Conservation (phyloP, 129 eudicot species). For the Calendula officinalis region DNA sequence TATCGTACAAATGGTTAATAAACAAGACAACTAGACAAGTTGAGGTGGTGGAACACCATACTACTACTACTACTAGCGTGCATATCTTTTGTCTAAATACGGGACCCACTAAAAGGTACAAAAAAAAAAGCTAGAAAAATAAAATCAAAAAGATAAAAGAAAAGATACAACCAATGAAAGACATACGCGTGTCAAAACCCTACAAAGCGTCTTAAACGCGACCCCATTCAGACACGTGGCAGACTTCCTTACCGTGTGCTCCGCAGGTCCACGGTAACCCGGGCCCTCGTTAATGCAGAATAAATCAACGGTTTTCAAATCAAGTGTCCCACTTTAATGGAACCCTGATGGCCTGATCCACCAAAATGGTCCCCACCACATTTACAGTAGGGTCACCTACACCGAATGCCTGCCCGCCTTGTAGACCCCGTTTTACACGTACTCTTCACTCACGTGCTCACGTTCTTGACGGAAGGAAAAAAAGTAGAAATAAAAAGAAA, state of each 20-base stretch:
- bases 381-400: conserved; percentile 23
- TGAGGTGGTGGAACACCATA: conserved; percentile 8
- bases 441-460: conserved; percentile 35
- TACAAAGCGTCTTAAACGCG: conserved; percentile 13
- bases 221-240: conserved; percentile 26
- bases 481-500: not conserved
- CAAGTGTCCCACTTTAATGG: conserved; percentile 16
- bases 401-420: conserved; percentile 31
- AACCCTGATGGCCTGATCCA: conserved; percentile 16
- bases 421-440: conserved; percentile 27
- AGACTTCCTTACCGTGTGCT: conserved; percentile 12
- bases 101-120: conserved; percentile 3
- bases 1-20: conserved; percentile 2
- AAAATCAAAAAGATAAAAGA: not conserved
- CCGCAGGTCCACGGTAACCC: conserved; percentile 18
- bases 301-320: conserved; percentile 23
- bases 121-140: not conserved
- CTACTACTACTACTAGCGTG: conserved; percentile 4
- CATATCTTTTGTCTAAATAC: conserved; percentile 6
- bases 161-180: not conserved
- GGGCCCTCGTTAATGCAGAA: conserved; percentile 17
- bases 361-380: conserved; percentile 37
- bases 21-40: not conserved
- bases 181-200: conserved; percentile 27
- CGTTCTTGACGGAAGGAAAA: conserved; percentile 12